Evolutionary conservation across 257 asterid genomes (phyloP).

Genomic region (Coffea canephora): DNA sequence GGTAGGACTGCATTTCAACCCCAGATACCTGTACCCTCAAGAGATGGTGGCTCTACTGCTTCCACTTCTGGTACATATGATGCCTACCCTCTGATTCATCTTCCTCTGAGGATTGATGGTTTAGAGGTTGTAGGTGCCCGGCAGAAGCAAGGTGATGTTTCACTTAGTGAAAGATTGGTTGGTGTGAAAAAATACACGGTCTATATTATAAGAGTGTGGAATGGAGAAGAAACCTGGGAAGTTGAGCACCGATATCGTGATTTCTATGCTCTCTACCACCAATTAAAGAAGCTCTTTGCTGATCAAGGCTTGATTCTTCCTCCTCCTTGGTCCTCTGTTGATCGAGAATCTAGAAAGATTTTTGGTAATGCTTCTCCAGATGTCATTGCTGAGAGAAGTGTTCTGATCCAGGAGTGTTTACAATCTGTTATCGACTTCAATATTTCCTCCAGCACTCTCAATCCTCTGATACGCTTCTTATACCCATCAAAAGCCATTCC

Average conservation of each 20-base stretch:
- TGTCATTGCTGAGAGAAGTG: conserved; percentile 71
- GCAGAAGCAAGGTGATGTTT: conserved; percentile 79
- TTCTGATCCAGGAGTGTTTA: conserved; percentile 86
- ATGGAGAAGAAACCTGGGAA: conserved; percentile 72
- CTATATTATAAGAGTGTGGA: conserved; percentile 66
- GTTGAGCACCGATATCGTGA: conserved; percentile 91
- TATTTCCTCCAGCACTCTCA: conserved; percentile 40
- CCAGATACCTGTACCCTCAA: conserved; percentile 49
- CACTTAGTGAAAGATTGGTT: conserved; percentile 80
- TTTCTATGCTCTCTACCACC: conserved; percentile 57
- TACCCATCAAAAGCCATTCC: conserved; percentile 54
- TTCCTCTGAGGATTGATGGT: conserved; percentile 56
- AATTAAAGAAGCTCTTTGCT: conserved; percentile 60
- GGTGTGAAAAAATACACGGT: conserved; percentile 81
- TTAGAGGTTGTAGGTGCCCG: conserved; percentile 77
- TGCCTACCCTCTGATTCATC: conserved; percentile 44
- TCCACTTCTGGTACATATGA: conserved; percentile 78
- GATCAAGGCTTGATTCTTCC: conserved; percentile 78
- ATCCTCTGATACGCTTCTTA: conserved; percentile 57
- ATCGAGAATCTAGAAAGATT: conserved; percentile 75
- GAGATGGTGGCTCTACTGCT: conserved; percentile 93
- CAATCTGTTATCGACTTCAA: conserved; percentile 56
- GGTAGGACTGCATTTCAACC: conserved; percentile 42
- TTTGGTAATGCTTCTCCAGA: conserved; percentile 78
- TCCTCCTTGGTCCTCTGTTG: conserved; percentile 73